Evolutionary conservation across 2,329 filamentous ascomycete genomes (phyloP).

Genomic region (Didymella arachidicola): DNA sequence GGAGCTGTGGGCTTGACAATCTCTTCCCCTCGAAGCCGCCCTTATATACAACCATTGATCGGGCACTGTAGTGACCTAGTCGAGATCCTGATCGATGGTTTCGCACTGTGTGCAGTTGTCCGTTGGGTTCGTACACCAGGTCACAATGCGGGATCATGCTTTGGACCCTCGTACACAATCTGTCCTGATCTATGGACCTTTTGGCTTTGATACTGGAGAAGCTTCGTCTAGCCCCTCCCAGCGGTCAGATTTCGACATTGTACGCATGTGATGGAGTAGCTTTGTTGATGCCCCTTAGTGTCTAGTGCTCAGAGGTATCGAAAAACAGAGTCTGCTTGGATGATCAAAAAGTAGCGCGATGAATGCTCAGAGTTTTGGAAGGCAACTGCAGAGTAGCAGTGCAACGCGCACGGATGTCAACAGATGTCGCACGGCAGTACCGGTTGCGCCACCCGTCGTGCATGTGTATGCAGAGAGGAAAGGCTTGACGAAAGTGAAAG

Average conservation of each 20-base stretch:
- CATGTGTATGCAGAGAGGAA: constrained; percentile 17
- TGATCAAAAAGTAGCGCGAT: background rate
- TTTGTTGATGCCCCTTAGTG: background rate
- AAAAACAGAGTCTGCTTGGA: background rate
- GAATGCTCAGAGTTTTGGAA: background rate
- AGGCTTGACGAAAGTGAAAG: constrained; percentile 13
- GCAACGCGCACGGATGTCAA: constrained; percentile 15
- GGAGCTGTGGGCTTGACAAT: constrained; percentile 13
- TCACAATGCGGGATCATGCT: constrained; percentile 35
- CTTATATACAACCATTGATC: constrained; percentile 27
- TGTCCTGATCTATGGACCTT: background rate
- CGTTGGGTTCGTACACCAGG: constrained; percentile 24
- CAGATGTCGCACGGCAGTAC: constrained; percentile 27
- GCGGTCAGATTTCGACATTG: background rate
- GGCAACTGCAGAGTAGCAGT: background rate
- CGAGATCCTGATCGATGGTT: constrained; percentile 1
- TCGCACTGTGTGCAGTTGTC: constrained; percentile 13
- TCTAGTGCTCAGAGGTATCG: background rate
- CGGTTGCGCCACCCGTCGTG: constrained; percentile 27
- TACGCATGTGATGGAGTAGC: background rate
- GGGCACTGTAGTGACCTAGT: background rate
- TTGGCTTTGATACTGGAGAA: background rate
- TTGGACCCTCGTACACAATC: constrained; percentile 14
- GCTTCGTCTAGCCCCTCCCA: background rate
- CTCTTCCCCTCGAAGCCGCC: background rate